Conservation (phyloP, 2,329 filamentous ascomycete species). For the Penicillium sp. region DNA sequence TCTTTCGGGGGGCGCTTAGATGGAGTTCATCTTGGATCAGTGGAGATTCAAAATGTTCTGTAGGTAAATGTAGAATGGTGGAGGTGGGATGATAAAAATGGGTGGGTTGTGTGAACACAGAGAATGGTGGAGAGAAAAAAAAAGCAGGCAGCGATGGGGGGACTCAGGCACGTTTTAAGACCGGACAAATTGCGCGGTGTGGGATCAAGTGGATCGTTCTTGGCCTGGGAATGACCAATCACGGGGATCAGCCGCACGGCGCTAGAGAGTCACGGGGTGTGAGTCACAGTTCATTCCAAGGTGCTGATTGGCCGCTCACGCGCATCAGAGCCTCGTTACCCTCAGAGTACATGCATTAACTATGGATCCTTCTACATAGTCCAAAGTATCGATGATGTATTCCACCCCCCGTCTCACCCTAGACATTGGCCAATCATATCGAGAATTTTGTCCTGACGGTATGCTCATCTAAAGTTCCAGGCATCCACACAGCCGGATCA, state of each 20-base stretch:
- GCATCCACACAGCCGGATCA: conserved; percentile 12
- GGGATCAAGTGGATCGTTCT: conserved; percentile 1
- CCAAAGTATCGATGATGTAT: conserved; percentile 2
- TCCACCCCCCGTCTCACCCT: background rate
- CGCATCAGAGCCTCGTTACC: background rate
- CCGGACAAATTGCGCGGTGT: conserved; percentile 21
- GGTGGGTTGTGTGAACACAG: conserved; percentile 8
- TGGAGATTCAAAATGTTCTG: conserved; percentile 22
- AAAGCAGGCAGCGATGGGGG: conserved; percentile 38
- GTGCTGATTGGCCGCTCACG: conserved; percentile 28
- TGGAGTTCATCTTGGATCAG: conserved; percentile 40
- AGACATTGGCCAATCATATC: conserved; percentile 13
- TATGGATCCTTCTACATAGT: background rate
- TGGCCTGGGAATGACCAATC: conserved; percentile 24
- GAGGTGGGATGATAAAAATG: conserved; percentile 5
- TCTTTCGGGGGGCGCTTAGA: conserved; percentile 35
- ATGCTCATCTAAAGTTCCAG: conserved; percentile 6
- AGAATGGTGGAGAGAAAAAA: conserved; percentile 20
- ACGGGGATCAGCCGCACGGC: conserved; percentile 10
- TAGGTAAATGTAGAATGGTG: conserved; percentile 17
- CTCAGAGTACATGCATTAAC: background rate
- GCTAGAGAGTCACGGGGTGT: conserved; percentile 35
- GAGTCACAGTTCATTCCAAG: conserved; percentile 32
- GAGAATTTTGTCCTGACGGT: background rate
- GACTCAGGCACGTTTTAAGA: conserved; percentile 44